Conservation (phyloP, 2,329 filamentous ascomycete species). For the Didymella exigua region DNA sequence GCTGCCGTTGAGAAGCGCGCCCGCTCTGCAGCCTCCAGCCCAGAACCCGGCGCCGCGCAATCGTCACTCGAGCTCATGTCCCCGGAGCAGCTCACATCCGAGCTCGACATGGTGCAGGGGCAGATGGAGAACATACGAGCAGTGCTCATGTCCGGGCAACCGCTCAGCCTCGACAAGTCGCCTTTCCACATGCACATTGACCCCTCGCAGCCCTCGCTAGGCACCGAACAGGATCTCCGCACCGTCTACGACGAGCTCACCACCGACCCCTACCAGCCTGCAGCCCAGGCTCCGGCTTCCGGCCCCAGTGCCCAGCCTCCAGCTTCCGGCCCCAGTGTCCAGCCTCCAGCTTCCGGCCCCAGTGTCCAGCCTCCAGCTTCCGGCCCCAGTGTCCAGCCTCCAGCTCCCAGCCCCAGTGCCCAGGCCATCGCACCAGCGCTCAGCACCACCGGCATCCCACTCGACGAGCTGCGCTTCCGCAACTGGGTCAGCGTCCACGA, state of each 20-base stretch:
- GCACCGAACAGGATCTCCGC: slow-evolving; percentile 38
- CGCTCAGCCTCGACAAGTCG: slow-evolving; percentile 44
- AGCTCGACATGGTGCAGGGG: slow-evolving; percentile 29
- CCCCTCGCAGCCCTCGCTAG: slow-evolving; percentile 29
- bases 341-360: slow-evolving; percentile 8
- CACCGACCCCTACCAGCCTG: slow-evolving; percentile 47
- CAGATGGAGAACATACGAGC: slow-evolving; percentile 38
- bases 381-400: no score
- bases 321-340: slow-evolving; percentile 3
- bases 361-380: slow-evolving; percentile 7
- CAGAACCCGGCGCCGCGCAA: neutral
- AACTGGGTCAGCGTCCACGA: slow-evolving; percentile 58
- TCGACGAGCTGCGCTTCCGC: slow-evolving; percentile 55
- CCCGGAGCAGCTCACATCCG: slow-evolving; percentile 20
- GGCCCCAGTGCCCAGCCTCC: slow-evolving; percentile 10
- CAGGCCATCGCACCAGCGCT: slow-evolving; percentile 12
- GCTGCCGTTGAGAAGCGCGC: slow-evolving; percentile 17
- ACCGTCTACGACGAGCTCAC: slow-evolving; percentile 54
- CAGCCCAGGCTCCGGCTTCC: slow-evolving; percentile 9
- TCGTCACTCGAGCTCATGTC: slow-evolving; percentile 15
- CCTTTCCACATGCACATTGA: slow-evolving; percentile 48
- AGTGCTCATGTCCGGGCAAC: slow-evolving; percentile 40
- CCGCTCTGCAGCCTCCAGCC: neutral
- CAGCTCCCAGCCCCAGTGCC: slow-evolving; percentile 7
- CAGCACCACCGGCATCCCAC: slow-evolving; percentile 49